Evolutionary conservation across 2,329 filamentous ascomycete genomes (phyloP), one percentile per base, ranked within the genome.

Genomic region (Xylariaceae sp.): DNA sequence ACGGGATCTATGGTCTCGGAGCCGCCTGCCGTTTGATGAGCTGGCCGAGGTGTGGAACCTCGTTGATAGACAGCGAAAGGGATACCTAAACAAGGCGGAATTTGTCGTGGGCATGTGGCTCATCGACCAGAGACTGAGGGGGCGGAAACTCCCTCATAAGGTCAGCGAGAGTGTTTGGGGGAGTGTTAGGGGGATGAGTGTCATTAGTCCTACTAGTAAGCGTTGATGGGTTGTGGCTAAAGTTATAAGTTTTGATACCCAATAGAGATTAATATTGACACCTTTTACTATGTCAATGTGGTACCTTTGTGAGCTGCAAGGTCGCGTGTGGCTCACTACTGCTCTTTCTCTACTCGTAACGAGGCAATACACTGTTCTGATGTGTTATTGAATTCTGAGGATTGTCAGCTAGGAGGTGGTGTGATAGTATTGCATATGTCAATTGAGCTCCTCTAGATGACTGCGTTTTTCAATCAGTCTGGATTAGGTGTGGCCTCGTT

Each of bases 71-170:
- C 67, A 71, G 6, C 65, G 69, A 1, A 63, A 69, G 12, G 85
- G 85, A 1, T 72, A 77, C 57, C 68, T 94, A 47, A 73, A 71
- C 48, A 80, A 81, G 60, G 77, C 85, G 48, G 86, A 90, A 70
- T 94, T 94, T 65, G 86, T 94, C 0, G 87, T 92, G 1, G 89
- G 89, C 10, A 77, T 89, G 72, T 94, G 89, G 87, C 70, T 94
- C 43, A 80, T 94, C 33, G 89, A 94, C 65, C 87, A 91, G 73
- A 74, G 87, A 52, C 71, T 94, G n/a, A 82, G 86, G 57, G 89
- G 89, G 1, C 73, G 88, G 51, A 94, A 94, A 72, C 73, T 92
- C 17, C 89, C 89, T 0, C 71, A 78, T 12, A 81, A 78, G 60
- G 86, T 92, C 10, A 78, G 78, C 45, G 82, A 85, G 44, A 90